Evolutionary conservation across 352 stramenopile species (phyloP).

Genomic region (Globisporangium okanoganense): DNA sequence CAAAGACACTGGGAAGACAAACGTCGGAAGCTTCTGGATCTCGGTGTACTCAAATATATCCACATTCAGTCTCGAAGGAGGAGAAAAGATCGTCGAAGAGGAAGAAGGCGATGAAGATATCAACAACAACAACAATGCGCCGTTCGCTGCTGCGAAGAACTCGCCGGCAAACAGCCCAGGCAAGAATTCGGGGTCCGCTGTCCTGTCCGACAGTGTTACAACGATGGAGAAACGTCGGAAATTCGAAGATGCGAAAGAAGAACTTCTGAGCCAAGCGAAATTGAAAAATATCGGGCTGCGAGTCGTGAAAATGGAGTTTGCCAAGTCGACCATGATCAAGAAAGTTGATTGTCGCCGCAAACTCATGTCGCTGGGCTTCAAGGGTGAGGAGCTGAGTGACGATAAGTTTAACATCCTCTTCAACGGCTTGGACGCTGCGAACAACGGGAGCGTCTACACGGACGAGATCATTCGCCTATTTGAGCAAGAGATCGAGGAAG

Average conservation of each 20-base stretch:
- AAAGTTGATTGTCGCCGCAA: slow-evolving; percentile 59
- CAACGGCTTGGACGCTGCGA: slow-evolving; percentile 34
- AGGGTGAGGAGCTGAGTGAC: slow-evolving; percentile 58
- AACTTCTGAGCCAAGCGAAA: slow-evolving; percentile 58
- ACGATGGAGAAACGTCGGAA: slow-evolving; percentile 43
- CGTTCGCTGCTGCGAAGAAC: slow-evolving; percentile 2
- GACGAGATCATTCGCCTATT: slow-evolving; percentile 62
- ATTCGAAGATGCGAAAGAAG: slow-evolving; percentile 74
- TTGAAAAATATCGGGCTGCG: slow-evolving; percentile 62
- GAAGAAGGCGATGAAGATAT: slow-evolving; percentile 59
- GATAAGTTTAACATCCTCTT: slow-evolving; percentile 70
- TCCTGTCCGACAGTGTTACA: slow-evolving; percentile 28
- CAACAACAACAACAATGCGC: slow-evolving; percentile 3
- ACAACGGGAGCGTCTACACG: slow-evolving; percentile 36
- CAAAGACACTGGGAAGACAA: slow-evolving; percentile 71
- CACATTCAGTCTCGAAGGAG: slow-evolving; percentile 64
- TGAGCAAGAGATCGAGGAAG: slow-evolving; percentile 65
- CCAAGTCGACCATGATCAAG: slow-evolving; percentile 40
- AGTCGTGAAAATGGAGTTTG: slow-evolving; percentile 64
- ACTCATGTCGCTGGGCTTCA: slow-evolving; percentile 65
- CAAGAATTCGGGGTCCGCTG: slow-evolving; percentile 29
- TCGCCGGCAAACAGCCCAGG: slow-evolving; percentile 22
- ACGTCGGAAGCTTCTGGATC: slow-evolving; percentile 79
- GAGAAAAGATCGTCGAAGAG: slow-evolving; percentile 75
- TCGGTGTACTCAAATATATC: slow-evolving; percentile 75